Evolutionary conservation across 2,329 filamentous ascomycete species (phyloP).

Genomic region (Cladosporium sp.): DNA sequence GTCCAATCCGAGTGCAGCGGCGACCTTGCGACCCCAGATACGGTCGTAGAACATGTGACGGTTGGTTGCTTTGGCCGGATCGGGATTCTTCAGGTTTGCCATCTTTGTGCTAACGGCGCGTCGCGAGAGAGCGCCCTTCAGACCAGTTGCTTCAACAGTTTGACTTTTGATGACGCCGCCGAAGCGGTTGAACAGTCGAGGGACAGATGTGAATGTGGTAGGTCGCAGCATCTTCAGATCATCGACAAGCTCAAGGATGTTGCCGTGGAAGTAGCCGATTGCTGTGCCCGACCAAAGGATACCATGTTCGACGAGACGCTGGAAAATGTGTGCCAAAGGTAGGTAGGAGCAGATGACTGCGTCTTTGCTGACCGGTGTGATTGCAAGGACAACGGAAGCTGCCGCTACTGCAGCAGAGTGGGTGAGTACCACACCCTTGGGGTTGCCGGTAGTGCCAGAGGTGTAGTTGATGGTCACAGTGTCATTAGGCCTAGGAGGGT

Average conservation of each 20-base stretch:
- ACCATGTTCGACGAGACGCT: conserved; percentile 75
- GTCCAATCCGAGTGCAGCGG: conserved; percentile 76
- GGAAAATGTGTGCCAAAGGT: conserved; percentile 90
- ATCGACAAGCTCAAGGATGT: conserved; percentile 79
- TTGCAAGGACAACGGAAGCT: conserved; percentile 57
- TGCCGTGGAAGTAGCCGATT: conserved; percentile 92
- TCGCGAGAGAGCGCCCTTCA: conserved; percentile 76
- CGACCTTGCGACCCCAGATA: conserved; percentile 87
- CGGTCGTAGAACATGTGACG: conserved; percentile 74
- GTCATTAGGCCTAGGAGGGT: conserved; percentile 69
- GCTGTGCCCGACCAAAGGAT: conserved; percentile 66
- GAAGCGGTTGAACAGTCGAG: conserved; percentile 87
- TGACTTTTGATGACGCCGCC: conserved; percentile 74
- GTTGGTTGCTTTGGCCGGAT: conserved; percentile 68
- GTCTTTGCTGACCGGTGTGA: conserved; percentile 45
- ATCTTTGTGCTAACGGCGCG: conserved; percentile 77
- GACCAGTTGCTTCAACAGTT: conserved; percentile 72
- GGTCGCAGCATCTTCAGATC: conserved; percentile 85
- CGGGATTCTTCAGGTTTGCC: conserved; percentile 64
- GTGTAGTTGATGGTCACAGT: conserved; percentile 89
- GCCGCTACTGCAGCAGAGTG: conserved; percentile 78
- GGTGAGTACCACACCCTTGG: conserved; percentile 79
- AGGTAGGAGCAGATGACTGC: conserved; percentile 81
- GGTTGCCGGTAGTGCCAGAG: conserved; percentile 76
- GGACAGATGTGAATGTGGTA: conserved; percentile 80